Conservation (phyloP, 169 alveolate genomes). For the Plasmodium malariae region DNA sequence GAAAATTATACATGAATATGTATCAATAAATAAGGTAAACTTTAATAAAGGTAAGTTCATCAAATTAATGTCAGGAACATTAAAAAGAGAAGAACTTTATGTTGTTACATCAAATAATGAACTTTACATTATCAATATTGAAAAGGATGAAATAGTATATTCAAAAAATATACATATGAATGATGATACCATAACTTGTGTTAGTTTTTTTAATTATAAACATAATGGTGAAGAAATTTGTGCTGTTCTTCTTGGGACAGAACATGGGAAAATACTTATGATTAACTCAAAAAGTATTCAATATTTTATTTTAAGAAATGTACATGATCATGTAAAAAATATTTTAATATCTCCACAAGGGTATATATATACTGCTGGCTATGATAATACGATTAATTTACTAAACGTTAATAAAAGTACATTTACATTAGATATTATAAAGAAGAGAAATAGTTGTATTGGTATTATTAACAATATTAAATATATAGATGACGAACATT, state of each 20-base stretch:
- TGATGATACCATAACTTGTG: conserved; percentile 47
- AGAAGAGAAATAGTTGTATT: conserved; percentile 64
- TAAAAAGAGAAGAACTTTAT: conserved; percentile 41
- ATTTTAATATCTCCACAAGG: conserved; percentile 64
- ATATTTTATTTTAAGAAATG: conserved; percentile 41
- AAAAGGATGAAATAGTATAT: conserved; percentile 74
- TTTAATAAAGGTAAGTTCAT: conserved; percentile 41
- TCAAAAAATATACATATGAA: conserved; percentile 81
- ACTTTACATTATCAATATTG: conserved; percentile 76
- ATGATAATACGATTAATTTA: conserved; percentile 61
- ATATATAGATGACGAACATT: conserved; percentile 53
- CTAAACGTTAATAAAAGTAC: conserved; percentile 27
- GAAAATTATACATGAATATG: conserved; percentile 77
- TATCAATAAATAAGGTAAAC: conserved; percentile 40
- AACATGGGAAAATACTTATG: conserved; percentile 52
- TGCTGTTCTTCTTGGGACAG: conserved; percentile 37
- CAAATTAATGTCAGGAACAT: conserved; percentile 8
- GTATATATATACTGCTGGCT: conserved; percentile 63
- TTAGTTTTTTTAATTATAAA: conserved; percentile 32
- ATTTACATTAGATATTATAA: conserved; percentile 53
- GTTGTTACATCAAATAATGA: conserved; percentile 41
- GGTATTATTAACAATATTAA: conserved; percentile 53
- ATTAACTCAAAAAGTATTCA: conserved; percentile 34
- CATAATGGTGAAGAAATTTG: conserved; percentile 14
- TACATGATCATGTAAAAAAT: conserved; percentile 56